These are phyloP conservation scores for Kappamyces sp. DNA, from an alignment of 192 early-diverging fungal species.

Conservation along the genomic window DNA sequence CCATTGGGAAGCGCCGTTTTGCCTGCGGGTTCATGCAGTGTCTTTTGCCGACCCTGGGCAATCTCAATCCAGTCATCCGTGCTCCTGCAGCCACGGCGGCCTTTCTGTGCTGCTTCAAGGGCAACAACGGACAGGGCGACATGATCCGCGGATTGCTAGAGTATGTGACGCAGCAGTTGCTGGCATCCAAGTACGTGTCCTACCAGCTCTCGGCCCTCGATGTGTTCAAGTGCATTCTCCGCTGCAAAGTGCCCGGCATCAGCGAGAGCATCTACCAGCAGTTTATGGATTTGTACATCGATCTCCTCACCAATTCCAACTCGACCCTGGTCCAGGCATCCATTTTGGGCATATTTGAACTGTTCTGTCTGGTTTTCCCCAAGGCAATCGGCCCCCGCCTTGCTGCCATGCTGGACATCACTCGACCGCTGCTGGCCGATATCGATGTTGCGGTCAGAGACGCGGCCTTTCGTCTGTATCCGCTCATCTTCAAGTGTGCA, in stretches of 20 bases:
- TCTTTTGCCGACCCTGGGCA: conserved; percentile 49
- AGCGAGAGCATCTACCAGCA: conserved; percentile 39
- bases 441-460: conserved; percentile 30
- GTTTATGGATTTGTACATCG: conserved; percentile 45
- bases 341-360: conserved; percentile 46
- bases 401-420: conserved; percentile 20
- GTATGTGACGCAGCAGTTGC: conserved; percentile 47
- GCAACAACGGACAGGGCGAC: conserved; percentile 25
- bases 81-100: conserved; percentile 34
- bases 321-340: conserved; percentile 42
- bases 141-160: conserved; percentile 48
- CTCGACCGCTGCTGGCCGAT: conserved; percentile 35
- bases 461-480: conserved; percentile 42
- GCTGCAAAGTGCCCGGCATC: conserved; percentile 47
- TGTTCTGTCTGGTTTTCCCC: conserved; percentile 48
- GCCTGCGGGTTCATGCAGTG: conserved; percentile 48
- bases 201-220: conserved; percentile 55
- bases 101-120: conserved; percentile 43
- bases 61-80: conserved; percentile 45
- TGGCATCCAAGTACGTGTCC: conserved; percentile 48
- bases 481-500: conserved; percentile 42
- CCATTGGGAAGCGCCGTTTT: conserved; percentile 48
- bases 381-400: conserved; percentile 38
- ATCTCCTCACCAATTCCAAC: conserved; percentile 46
- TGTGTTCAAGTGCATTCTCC: conserved; percentile 36